Evolutionary conservation across 768 basidiomycete species (phyloP).

Genomic region (Leccinum uliginosum): DNA sequence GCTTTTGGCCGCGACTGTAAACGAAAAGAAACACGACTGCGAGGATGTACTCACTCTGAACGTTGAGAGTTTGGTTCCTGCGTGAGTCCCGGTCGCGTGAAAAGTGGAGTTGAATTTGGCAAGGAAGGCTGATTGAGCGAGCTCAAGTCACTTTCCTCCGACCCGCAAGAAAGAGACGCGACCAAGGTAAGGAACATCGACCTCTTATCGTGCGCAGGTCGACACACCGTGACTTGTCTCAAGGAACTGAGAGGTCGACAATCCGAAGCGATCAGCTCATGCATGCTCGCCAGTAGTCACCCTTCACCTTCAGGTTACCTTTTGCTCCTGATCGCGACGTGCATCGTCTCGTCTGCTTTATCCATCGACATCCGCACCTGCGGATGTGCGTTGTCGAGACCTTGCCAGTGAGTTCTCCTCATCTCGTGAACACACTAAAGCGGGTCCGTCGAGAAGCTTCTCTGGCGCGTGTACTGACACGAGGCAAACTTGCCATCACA

Average conservation of each 20-base stretch:
- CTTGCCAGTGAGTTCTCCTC: conserved; percentile 13
- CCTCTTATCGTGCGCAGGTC: conserved; percentile 1
- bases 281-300: neutral
- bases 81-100: conserved; percentile 8
- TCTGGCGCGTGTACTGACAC: conserved; percentile 51
- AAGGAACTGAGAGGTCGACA: conserved; percentile 7
- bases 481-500: conserved; percentile 48
- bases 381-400: conserved; percentile 15
- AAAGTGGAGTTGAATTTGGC: conserved; percentile 6
- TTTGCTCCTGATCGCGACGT: conserved; percentile 5
- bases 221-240: conserved; percentile 11
- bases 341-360: neutral
- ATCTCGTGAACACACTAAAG: neutral
- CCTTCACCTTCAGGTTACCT: neutral
- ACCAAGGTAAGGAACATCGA: neutral
- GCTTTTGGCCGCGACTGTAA: neutral
- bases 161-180: neutral
- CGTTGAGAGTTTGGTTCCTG: neutral
- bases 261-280: conserved; percentile 12
- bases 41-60: no score
- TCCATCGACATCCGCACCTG: conserved; percentile 9
- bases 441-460: conserved; percentile 18
- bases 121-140: neutral
- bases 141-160: neutral
- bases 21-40: neutral